phyloP scores from a whole-genome alignment of 257 asterid species.

The Lavandula angustifolia region DNA sequence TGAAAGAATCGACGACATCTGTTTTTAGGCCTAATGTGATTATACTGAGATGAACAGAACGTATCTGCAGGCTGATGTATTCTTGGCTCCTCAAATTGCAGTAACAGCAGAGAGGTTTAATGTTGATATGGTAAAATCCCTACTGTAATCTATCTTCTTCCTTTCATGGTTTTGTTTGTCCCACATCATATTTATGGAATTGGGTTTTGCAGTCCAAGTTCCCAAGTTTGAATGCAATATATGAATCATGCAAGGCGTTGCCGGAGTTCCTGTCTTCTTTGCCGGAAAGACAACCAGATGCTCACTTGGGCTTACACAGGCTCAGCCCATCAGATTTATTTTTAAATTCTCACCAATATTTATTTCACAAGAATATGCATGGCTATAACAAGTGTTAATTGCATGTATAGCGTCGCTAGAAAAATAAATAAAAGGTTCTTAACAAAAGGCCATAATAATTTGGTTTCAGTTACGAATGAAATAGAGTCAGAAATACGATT shows the following conservation, averaged over 20 bases:
- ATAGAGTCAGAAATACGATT: constrained; percentile 2
- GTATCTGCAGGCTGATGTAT: constrained; percentile 73
- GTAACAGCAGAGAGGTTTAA: constrained; percentile 52
- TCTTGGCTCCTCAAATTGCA: constrained; percentile 83
- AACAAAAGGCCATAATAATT: not conserved
- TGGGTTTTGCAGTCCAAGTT: constrained; percentile 47
- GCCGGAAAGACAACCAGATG: constrained; percentile 77
- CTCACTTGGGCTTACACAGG: no score
- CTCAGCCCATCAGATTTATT: no score
- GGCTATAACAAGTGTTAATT: no score
- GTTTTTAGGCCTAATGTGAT: not conserved
- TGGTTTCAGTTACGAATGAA: constrained; percentile 1
- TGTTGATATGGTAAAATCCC: constrained; percentile 61
- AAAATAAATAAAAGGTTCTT: no score
- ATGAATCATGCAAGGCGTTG: constrained; percentile 47
- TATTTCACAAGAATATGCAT: no score
- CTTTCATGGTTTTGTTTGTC: constrained; percentile 15
- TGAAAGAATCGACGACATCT: no score
- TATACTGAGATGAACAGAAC: not conserved
- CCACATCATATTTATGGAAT: not conserved
- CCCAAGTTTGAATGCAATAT: constrained; percentile 47
- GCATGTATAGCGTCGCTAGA: no score
- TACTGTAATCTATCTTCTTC: not conserved
- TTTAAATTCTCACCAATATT: no score
- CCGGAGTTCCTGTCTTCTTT: constrained; percentile 68